phyloP scores from a whole-genome alignment of 805 yeast genomes.

The Metschnikowia chrysomelidarum region DNA sequence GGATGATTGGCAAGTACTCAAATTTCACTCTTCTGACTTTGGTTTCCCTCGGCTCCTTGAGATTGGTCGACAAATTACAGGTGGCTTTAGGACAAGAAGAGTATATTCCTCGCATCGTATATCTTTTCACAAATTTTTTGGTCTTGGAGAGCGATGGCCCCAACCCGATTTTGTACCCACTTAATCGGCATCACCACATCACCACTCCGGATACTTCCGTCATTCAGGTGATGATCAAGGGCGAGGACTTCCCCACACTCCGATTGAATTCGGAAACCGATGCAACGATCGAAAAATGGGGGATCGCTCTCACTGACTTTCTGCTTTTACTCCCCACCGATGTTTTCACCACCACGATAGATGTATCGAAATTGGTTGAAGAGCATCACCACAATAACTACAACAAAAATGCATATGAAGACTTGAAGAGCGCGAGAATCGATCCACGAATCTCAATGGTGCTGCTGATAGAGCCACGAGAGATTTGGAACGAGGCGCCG shows the following conservation, averaged over 20 bases:
- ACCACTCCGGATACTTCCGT: conserved; percentile 26
- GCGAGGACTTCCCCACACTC: conserved; percentile 12
- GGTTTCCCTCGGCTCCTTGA: conserved; percentile 32
- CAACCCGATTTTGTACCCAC: conserved; percentile 14
- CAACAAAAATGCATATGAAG: not conserved
- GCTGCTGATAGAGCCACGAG: conserved; percentile 12
- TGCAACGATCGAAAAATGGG: conserved; percentile 45
- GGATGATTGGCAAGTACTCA: conserved; percentile 25
- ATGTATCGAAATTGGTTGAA: conserved; percentile 9
- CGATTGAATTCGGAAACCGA: conserved; percentile 29
- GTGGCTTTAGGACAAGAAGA: conserved; percentile 20
- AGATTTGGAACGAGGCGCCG: conserved; percentile 7
- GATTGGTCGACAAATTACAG: conserved; percentile 34
- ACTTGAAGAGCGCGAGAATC: not conserved
- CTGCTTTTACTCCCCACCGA: conserved; percentile 33
- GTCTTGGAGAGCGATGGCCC: conserved; percentile 23
- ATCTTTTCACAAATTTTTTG: conserved; percentile 34
- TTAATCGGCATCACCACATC: conserved; percentile 12
- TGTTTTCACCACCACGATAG: conserved; percentile 34
- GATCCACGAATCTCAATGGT: conserved; percentile 6
- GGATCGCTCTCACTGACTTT: conserved; percentile 37
- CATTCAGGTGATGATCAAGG: conserved; percentile 19
- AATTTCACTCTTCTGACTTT: conserved; percentile 25
- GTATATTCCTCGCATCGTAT: conserved; percentile 20
- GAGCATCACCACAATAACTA: not conserved